phyloP scores from a whole-genome alignment of 805 yeast species.

The Yamadazyma philogaea region DNA sequence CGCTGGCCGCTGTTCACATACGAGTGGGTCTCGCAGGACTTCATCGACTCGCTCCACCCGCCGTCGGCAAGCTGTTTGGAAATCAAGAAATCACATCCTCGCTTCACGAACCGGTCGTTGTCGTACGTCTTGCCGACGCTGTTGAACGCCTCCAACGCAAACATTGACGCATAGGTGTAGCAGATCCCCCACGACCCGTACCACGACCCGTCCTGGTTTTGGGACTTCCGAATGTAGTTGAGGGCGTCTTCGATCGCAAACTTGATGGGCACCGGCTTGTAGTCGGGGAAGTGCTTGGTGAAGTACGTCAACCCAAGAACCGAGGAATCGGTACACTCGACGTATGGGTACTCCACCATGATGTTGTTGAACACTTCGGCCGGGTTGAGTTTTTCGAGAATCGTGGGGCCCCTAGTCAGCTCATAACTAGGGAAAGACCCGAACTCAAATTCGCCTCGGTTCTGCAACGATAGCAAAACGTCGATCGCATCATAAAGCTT shows the following conservation, averaged over 20 bases:
- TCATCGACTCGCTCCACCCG: conserved; percentile 97
- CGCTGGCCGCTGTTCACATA: conserved; percentile 58
- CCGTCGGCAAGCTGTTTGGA: conserved; percentile 80
- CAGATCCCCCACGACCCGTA: conserved; percentile 99
- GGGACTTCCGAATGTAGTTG: conserved; percentile 64
- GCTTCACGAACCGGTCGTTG: conserved; percentile 58
- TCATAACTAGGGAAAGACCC: conserved; percentile 96
- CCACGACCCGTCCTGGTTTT: conserved; percentile 87
- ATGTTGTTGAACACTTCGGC: conserved; percentile 98
- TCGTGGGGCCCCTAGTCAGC: conserved; percentile 72
- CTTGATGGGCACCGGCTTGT: conserved; percentile 63
- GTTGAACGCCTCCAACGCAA: conserved; percentile 88
- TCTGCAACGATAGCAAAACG: conserved; percentile 71
- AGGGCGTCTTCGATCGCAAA: conserved; percentile 74
- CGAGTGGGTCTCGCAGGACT: conserved; percentile 75
- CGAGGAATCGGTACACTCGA: conserved; percentile 95
- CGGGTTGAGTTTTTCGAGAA: conserved; percentile 79
- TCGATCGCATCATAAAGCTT: conserved; percentile 70
- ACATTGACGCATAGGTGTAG: conserved; percentile 94
- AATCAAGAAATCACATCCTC: conserved; percentile 83
- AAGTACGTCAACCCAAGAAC: conserved; percentile 86
- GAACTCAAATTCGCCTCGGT: conserved; percentile 69
- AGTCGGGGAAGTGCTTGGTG: conserved; percentile 56
- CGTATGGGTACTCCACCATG: conserved; percentile 98
- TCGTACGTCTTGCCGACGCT: conserved; percentile 63